Conservation (phyloP, 352 stramenopile genomes). For the Phytopythium helicoides region DNA sequence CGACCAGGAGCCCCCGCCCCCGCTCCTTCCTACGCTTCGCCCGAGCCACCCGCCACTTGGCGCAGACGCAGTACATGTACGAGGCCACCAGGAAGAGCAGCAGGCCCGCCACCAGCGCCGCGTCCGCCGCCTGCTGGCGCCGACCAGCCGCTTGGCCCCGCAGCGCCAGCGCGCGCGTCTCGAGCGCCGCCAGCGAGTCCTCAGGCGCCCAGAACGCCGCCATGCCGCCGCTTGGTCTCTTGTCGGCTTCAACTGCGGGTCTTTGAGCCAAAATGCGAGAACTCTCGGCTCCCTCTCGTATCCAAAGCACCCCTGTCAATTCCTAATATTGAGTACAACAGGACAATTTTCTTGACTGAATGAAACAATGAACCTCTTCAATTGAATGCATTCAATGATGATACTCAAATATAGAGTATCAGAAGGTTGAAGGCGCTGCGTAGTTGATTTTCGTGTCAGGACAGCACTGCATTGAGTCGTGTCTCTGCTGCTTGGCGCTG, state of each 20-base stretch:
- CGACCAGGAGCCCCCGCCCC: slow-evolving; percentile 27
- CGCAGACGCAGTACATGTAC: slow-evolving; percentile 54
- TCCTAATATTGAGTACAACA: background rate
- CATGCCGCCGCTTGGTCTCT: background rate
- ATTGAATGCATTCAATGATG: no score
- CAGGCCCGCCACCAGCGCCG: slow-evolving; percentile 36
- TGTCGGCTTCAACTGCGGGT: background rate
- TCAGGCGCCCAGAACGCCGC: background rate
- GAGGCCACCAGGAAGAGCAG: slow-evolving; percentile 44
- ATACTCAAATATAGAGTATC: slow-evolving; percentile 2
- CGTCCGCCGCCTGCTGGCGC: slow-evolving; percentile 31
- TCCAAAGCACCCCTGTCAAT: background rate
- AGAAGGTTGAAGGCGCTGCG: background rate
- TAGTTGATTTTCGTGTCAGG: no score
- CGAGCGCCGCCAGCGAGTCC: slow-evolving; percentile 1
- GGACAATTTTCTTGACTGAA: no score
- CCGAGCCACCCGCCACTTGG: slow-evolving; percentile 20
- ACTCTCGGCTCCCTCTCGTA: background rate
- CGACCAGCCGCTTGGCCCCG: background rate
- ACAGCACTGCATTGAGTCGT: no score
- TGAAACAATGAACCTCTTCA: no score
- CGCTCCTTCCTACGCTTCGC: slow-evolving; percentile 13
- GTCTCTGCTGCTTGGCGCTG: no score
- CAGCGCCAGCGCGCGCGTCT: slow-evolving; percentile 2
- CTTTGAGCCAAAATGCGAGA: slow-evolving; percentile 1